phyloP scores from a whole-genome alignment of 2,329 filamentous ascomycete species.

The Botryotinia calthae region DNA sequence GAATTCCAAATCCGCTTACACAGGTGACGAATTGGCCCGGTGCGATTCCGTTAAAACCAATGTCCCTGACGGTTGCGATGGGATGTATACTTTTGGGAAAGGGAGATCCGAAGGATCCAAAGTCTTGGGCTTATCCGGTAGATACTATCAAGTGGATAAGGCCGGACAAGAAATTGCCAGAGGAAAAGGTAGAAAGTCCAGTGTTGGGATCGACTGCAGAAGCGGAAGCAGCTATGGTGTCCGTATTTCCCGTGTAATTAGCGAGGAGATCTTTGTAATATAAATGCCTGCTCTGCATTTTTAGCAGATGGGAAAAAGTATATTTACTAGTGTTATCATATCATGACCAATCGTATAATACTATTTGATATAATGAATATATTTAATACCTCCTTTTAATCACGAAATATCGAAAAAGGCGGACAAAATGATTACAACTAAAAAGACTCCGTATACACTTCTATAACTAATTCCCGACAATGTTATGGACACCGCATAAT shows the following conservation, averaged over 20 bases:
- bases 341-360: not conserved
- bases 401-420: too few relatives aligned
- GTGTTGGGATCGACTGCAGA: not conserved
- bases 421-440: too few relatives aligned
- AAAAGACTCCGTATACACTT: too few relatives aligned
- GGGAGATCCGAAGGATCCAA: not conserved
- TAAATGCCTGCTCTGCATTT: not conserved
- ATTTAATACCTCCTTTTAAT: too few relatives aligned
- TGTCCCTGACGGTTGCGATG: not conserved
- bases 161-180: not conserved
- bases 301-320: not conserved
- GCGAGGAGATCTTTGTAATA: not conserved
- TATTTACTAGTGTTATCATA: not conserved
- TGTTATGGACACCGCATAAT: too few relatives aligned
- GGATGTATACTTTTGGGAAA: not conserved
- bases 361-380: not conserved
- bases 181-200: too few relatives aligned
- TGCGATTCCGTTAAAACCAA: rapidly evolving
- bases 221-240: not conserved
- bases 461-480: too few relatives aligned
- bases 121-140: not conserved
- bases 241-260: not conserved
- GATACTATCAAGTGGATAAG: not conserved
- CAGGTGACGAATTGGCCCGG: not conserved
- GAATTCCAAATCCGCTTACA: not conserved